Base-by-base conservation (phyloP, 441 rosid genomes). In the Erodium texanum region DNA sequence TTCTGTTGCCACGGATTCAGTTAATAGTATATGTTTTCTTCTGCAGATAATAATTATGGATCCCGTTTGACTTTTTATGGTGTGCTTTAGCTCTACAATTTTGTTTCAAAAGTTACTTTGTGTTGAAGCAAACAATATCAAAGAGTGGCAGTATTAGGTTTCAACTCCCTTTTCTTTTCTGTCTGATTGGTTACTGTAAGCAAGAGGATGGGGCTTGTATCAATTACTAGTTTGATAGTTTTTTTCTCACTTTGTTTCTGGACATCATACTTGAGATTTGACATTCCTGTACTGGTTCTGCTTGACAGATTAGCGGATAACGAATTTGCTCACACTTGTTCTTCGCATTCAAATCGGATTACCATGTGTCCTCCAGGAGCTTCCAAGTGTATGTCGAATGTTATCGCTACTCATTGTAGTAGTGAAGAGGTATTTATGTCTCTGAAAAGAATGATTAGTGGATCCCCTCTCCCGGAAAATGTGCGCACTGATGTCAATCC, bases 391-490 rank as follows among this genome's bases (percentile, higher is more conserved):
- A 65, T 54, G 4, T 29, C 70, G 6, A 66, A 69, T 36, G 74
- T 56, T 65, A 67, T 78, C 45, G 67, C 56, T 69, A 48, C 14
- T 61, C 45, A 71, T 67, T 78, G 77, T 73, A n/a, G 74, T 22
- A 15, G 2, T 24, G 74, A 80, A 69, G 82, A 78, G 59, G n/a
- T 73, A 4, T 76, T 78, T 68, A 5, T 4, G 54, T 66, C 0
- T 34, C 75, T 85, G 71, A 34, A 20, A 67, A 72, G 43, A 66
- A 65, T 83, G 48, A 65, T 1, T 5, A 2, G 3, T 10, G 89
- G 84, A 66, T 72, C 23, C 58, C 66, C 79, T 32, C 82, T 56
- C 52, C 93, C 93, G 0, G 10, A 36, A 38, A 84, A 87, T 73
- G 89, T 87, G 41, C 27, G 78, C 19, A 32, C 69, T 48, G 73